Evolutionary conservation across 495 filamentous ascomycete genomes (phyloP), one percentile per base, ranked within the genome.

Genomic region (Acidiella bohemica): DNA sequence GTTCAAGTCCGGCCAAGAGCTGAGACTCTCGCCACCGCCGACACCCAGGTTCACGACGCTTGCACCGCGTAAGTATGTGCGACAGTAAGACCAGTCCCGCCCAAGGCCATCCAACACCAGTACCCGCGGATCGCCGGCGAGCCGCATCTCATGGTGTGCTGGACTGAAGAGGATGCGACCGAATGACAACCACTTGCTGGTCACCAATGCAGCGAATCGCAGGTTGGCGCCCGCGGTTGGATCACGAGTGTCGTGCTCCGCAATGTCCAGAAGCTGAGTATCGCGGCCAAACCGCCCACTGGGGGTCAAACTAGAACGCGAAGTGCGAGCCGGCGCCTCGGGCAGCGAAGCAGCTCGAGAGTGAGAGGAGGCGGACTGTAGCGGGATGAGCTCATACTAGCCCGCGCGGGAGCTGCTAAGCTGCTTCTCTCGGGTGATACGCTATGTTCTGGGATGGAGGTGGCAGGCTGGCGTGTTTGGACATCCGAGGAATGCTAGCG

Each of bases 71-170:
- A 83, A 82, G 49, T 97, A 96, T 2, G 86, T 92, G 55, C 94
- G 70, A 11, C 94, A 97, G 61, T 92, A 96, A 3, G 87, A 94
- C 92, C 92, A 99, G 58, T 99, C 92, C 48, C 67, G 83, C 33
- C 80, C 82, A 21, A 97, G 73, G 9, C 92, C 92, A 58, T 99
- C 90, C 28, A 99, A 70, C 16, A 99, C 80, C 12, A 99, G 70
- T 23, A 99, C 70, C 16, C 72, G 60, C 22, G 75, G 70, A 21
- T 74, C 60, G 11, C 57, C 57, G 12, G 58, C 64, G 13, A 69
- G 54, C 23, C 70, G 59, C 25, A 94, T 70, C 38, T 83, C 80
- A 18, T 81, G 78, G 41, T 92, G 80, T 13, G 85, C 83, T 4
- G 92, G 90, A 50, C 83, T 92, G 62, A 99, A 93, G 7, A 99